A percentile compares a stretch with the other conserved stretches of the same genome.
Evolutionary conservation across 73 alveolate genomes (phyloP).

Genomic region (Stentor coeruleus): DNA sequence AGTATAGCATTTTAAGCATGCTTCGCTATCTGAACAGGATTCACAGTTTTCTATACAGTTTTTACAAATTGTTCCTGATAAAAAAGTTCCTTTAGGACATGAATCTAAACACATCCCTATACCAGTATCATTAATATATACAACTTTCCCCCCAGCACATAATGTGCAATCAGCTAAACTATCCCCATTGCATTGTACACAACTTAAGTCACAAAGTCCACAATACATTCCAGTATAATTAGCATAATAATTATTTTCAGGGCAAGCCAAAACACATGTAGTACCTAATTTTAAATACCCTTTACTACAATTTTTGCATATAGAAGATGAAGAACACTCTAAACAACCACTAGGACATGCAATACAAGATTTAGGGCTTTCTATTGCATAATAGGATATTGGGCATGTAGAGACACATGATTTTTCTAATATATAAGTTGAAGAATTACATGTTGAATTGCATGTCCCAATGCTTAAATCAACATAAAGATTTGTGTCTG

Average conservation of each 20-base stretch:
- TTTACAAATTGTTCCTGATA: not conserved
- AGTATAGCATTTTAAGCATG: not conserved
- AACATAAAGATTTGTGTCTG: not conserved
- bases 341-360: slow-evolving; percentile 1
- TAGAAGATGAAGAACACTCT: not conserved
- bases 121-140: not conserved
- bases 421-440: not conserved
- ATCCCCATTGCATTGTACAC: not conserved
- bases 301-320: not conserved
- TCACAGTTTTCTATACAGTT: not conserved
- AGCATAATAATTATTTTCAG: not conserved
- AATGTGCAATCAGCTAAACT: not conserved
- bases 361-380: not conserved
- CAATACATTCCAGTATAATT: not conserved
- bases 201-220: not conserved
- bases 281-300: not conserved
- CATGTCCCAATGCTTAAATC: not conserved
- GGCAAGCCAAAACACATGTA: not conserved
- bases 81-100: not conserved
- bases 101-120: not conserved
- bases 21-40: not conserved
- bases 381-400: not conserved
- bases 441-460: not conserved
- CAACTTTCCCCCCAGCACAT: not conserved
- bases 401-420: not conserved